phyloP scores from a whole-genome alignment of 352 stramenopile genomes.

The Phytophthora pisi region DNA sequence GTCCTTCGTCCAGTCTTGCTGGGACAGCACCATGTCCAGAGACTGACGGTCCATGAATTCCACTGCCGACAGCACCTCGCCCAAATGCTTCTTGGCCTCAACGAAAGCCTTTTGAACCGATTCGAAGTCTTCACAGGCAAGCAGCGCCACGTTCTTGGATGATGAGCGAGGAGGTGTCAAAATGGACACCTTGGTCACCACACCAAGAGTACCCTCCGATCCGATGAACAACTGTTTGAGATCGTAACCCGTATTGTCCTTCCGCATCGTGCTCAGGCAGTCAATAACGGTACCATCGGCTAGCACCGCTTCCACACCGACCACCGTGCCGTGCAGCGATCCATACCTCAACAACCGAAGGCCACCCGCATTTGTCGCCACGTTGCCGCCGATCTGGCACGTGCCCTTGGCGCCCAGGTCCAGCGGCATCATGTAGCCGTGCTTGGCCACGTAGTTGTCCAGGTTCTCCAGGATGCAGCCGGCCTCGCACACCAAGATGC shows the following conservation, averaged over 20 bases:
- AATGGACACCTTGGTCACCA: conserved; percentile 84
- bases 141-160: conserved; percentile 88
- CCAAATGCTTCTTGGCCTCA: conserved; percentile 83
- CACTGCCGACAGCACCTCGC: conserved; percentile 94
- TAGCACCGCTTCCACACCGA: conserved; percentile 96
- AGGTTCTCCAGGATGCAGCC: conserved; percentile 96
- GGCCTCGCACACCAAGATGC: conserved; percentile 86
- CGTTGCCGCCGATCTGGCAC: conserved; percentile 98
- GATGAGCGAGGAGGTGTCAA: conserved; percentile 46
- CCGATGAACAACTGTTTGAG: conserved; percentile 98
- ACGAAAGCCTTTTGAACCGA: conserved; percentile 78
- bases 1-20: conserved; percentile 64
- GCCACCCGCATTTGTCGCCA: conserved; percentile 96
- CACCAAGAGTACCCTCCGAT: conserved; percentile 95
- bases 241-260: conserved; percentile 98
- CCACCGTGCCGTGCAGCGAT: conserved; percentile 93
- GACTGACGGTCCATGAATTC: conserved; percentile 94
- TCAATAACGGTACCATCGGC: conserved; percentile 92
- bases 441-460: conserved; percentile 86
- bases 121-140: conserved; percentile 89
- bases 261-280: conserved; percentile 92
- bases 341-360: conserved; percentile 94
- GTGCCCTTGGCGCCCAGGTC: conserved; percentile 97
- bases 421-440: conserved; percentile 93
- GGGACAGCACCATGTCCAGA: conserved; percentile 81